Conservation (phyloP, 352 stramenopile genomes). For the Aphanomyces invadans region DNA sequence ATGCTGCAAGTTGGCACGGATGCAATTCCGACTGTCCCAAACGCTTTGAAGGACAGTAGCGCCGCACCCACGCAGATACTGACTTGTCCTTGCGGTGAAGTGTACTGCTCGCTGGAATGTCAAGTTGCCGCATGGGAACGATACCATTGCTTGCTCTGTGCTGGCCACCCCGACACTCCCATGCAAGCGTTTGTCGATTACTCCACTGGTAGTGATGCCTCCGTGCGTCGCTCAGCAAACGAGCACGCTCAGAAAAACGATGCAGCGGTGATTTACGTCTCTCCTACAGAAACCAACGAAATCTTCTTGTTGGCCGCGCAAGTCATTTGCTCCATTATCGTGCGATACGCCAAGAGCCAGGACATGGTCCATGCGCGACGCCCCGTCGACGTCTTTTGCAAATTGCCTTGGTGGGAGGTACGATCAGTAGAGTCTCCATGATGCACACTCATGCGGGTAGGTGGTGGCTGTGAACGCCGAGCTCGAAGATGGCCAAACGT, state of each 20-base stretch:
- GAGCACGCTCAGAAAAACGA: slow-evolving; percentile 22
- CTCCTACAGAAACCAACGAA: slow-evolving; percentile 80
- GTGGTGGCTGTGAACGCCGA: slow-evolving; percentile 66
- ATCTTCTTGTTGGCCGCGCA: slow-evolving; percentile 90
- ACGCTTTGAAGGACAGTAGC: background rate
- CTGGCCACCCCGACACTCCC: slow-evolving; percentile 44
- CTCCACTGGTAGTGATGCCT: slow-evolving; percentile 32
- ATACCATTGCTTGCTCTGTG: slow-evolving; percentile 79
- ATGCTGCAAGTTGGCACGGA: slow-evolving; percentile 12
- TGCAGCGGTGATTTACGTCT: slow-evolving; percentile 17
- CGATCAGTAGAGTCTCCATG: background rate
- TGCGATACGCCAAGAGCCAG: slow-evolving; percentile 47
- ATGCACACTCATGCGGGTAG: background rate
- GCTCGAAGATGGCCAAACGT: slow-evolving; percentile 48
- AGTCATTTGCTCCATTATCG: slow-evolving; percentile 68
- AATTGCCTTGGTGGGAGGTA: slow-evolving; percentile 84
- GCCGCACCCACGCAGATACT: slow-evolving; percentile 21
- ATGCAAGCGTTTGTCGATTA: slow-evolving; percentile 79
- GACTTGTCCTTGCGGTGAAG: slow-evolving; percentile 42
- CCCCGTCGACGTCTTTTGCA: slow-evolving; percentile 84
- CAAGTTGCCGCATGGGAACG: slow-evolving; percentile 50
- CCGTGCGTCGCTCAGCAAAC: background rate
- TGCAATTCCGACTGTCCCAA: slow-evolving; percentile 1
- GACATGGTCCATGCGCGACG: slow-evolving; percentile 43
- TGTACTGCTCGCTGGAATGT: slow-evolving; percentile 85